These are phyloP conservation scores for Letharia columbiana DNA, from an alignment of 495 filamentous ascomycete species.

Conservation along the genomic window DNA sequence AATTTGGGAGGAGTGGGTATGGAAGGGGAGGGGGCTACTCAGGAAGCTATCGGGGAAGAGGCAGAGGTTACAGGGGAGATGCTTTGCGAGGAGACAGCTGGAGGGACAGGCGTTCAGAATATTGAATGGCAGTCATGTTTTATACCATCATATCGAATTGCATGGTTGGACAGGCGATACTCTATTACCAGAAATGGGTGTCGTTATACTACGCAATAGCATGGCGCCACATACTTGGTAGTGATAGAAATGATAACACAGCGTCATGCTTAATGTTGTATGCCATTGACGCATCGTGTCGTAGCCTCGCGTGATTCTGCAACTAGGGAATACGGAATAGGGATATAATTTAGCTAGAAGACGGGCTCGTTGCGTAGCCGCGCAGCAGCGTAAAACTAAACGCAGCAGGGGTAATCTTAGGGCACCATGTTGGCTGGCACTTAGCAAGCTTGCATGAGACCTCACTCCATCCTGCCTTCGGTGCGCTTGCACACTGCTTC, in stretches of 20 bases:
- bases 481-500: background rate
- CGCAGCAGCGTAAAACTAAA: background rate
- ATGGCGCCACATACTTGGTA: background rate
- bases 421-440: background rate
- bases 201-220: background rate
- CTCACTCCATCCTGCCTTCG: background rate
- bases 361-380: background rate
- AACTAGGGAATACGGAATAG: background rate
- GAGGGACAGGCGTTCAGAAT: conserved; percentile 23
- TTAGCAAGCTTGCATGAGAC: background rate
- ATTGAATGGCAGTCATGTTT: background rate
- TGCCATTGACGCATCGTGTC: background rate
- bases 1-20: conserved; percentile 45
- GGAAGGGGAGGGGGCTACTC: conserved; percentile 31
- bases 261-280: too few relatives aligned
- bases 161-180: background rate
- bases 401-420: background rate
- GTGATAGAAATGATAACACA: too few relatives aligned
- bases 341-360: too few relatives aligned
- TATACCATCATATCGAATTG: background rate
- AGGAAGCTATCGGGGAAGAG: conserved; percentile 21
- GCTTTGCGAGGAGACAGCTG: conserved; percentile 17
- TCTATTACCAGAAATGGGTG: background rate
- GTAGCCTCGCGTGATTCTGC: background rate
- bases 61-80: conserved; percentile 30